Conservation (phyloP, 2,329 filamentous ascomycete genomes). For the Colletotrichum acutatum region DNA sequence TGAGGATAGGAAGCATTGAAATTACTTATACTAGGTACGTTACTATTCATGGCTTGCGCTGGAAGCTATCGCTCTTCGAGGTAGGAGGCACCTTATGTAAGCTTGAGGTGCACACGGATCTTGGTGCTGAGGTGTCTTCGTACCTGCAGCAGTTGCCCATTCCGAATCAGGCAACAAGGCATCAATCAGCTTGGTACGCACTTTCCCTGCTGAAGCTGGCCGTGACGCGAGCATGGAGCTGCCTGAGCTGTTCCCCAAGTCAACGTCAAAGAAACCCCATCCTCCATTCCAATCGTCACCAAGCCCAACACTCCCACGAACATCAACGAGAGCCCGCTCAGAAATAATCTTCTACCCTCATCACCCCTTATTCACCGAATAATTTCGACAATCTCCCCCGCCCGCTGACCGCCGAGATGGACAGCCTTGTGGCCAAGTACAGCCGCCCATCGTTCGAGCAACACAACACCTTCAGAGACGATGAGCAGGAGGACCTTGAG, state of each 20-base stretch:
- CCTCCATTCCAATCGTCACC: slow-evolving; percentile 36
- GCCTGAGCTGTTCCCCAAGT: slow-evolving; percentile 48
- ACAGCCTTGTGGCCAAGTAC: slow-evolving; percentile 93
- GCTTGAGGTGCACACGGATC: neutral
- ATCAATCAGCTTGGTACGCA: slow-evolving; percentile 35
- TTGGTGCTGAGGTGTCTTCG: neutral
- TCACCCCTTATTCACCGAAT: neutral
- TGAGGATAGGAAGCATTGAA: neutral
- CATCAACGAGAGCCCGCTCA: slow-evolving; percentile 20
- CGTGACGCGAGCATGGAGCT: slow-evolving; percentile 56
- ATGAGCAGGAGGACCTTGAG: slow-evolving; percentile 79
- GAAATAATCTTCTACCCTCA: neutral
- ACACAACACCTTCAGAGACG: slow-evolving; percentile 63
- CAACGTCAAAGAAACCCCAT: slow-evolving; percentile 36
- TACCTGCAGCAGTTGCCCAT: slow-evolving; percentile 30
- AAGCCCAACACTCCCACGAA: slow-evolving; percentile 1
- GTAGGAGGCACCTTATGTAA: neutral
- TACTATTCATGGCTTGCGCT: no score
- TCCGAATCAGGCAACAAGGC: slow-evolving; percentile 36
- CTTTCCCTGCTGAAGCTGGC: slow-evolving; percentile 38
- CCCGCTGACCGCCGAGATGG: slow-evolving; percentile 69
- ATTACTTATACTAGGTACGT: neutral
- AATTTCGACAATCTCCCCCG: neutral
- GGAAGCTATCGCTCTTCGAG: neutral
- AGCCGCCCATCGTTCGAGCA: slow-evolving; percentile 79